phyloP scores from a whole-genome alignment of 352 stramenopile genomes.

The Globisporangium paroecandrum region DNA sequence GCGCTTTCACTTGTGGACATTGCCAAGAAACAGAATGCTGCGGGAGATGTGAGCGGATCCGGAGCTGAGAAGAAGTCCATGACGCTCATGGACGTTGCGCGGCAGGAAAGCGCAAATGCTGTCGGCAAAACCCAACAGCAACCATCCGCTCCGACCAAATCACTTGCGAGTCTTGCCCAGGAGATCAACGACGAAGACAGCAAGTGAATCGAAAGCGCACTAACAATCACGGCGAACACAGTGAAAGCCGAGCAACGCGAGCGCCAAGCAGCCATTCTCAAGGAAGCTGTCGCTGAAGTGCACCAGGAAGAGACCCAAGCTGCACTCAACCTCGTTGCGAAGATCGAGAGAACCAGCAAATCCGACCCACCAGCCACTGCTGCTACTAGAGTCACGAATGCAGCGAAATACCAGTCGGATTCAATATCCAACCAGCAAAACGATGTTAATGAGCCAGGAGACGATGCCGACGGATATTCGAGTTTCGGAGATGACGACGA shows the following conservation, averaged over 20 bases:
- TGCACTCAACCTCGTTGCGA: slow-evolving; percentile 17
- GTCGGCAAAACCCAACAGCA: slow-evolving; percentile 1
- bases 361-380: not conserved
- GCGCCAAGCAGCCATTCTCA: slow-evolving; percentile 19
- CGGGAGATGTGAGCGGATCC: not conserved
- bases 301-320: slow-evolving; percentile 28
- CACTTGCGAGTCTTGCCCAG: slow-evolving; percentile 37
- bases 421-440: slow-evolving; percentile 6
- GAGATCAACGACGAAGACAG: slow-evolving; percentile 48
- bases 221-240: slow-evolving; percentile 33
- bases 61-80: slow-evolving; percentile 17
- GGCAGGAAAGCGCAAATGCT: slow-evolving; percentile 19
- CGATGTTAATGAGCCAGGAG: slow-evolving; percentile 10
- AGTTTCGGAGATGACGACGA: slow-evolving; percentile 54
- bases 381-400: not conserved
- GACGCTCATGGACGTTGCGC: slow-evolving; percentile 49
- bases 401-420: not conserved
- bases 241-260: slow-evolving; percentile 37
- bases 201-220: slow-evolving; percentile 26
- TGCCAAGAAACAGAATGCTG: slow-evolving; percentile 23
- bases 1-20: slow-evolving; percentile 35
- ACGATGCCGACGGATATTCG: slow-evolving; percentile 49
- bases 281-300: slow-evolving; percentile 25
- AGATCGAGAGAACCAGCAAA: slow-evolving; percentile 13
- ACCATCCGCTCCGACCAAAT: not conserved